Base-by-base conservation (phyloP, 2,329 filamentous ascomycete genomes). In the Botrytis sinoallii region DNA sequence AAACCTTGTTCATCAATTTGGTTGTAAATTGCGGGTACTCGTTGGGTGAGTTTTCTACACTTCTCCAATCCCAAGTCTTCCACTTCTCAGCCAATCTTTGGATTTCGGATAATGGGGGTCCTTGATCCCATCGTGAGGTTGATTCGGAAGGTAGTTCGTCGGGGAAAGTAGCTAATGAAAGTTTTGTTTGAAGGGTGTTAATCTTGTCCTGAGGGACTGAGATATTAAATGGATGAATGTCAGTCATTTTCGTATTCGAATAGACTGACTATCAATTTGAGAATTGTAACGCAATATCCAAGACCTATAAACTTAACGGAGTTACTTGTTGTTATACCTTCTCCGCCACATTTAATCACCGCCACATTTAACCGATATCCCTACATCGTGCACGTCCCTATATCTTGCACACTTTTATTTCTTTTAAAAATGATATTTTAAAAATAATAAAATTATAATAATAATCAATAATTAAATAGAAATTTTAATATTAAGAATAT, bases 1-100 rank as follows among this genome's bases (percentile, higher is more conserved):
- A 91, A 92, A 0, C 86, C 87, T 8, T 89, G 85, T 0, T 91
- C 85, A 0, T 82, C 74, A 9, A 92, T 82, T 1, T 78, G 0
- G 77, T 79, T 40, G 73, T 78, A 70, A 79, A 82, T 52, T 82
- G 78, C 2, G 78, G 77, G 2, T 79, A 57, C 9, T 70, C 52
- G 46, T 80, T 79, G 25, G 80, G 59, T 25, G 74, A 64, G 40
- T 74, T 61, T 68, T 81, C 70, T 10, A 22, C 35, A 46, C 9
- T 25, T 60, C 48, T 60, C 61, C 48, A 72, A n/a, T 67, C 38
- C 29, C 48, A 67, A 1, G 46, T 57, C 16, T 60, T 59, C 70
- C 70, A 72, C 35, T 46, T 59, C 22, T 59, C 46, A 42, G 38
- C 32, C 12, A 72, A 38, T 57, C 38, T 52, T 46, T 40, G 46